phyloP scores from a whole-genome alignment of 257 asterid genomes.

The Jasminum sambac region DNA sequence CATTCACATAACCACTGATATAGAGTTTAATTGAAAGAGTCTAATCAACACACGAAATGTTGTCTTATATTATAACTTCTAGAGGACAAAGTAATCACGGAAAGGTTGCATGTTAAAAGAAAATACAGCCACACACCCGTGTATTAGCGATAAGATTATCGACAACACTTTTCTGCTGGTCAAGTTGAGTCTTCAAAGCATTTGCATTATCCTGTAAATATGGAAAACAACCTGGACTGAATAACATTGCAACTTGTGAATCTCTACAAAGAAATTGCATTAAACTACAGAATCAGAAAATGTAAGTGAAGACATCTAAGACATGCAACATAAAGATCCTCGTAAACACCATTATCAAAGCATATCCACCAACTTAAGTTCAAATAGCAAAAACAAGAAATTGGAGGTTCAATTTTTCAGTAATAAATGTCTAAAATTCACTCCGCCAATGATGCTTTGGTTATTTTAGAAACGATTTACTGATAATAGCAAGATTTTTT shows the following conservation, averaged over 20 bases:
- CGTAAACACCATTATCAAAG: neutral
- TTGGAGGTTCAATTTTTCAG: neutral
- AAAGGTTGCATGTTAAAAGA: neutral
- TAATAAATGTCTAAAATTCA: neutral
- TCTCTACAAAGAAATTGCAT: neutral
- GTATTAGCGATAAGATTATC: constrained; percentile 87
- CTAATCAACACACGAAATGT: neutral
- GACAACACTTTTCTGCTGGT: constrained; percentile 82
- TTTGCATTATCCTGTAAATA: constrained; percentile 79
- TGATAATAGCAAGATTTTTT: neutral
- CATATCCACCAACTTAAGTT: neutral
- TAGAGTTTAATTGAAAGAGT: neutral
- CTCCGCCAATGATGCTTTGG: neutral
- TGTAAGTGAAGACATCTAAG: neutral
- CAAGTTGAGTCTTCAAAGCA: constrained; percentile 85
- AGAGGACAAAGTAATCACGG: neutral
- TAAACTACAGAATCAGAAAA: neutral
- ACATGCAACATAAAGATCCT: neutral
- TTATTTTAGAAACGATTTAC: neutral
- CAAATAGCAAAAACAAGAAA: neutral
- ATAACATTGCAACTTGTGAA: neutral
- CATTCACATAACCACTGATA: constrained; percentile 10
- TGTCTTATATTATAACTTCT: neutral
- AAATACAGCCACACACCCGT: constrained; percentile 57
- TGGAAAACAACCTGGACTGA: constrained; percentile 8